Conservation (phyloP, 768 basidiomycete species). For the Lentinula sp. region DNA sequence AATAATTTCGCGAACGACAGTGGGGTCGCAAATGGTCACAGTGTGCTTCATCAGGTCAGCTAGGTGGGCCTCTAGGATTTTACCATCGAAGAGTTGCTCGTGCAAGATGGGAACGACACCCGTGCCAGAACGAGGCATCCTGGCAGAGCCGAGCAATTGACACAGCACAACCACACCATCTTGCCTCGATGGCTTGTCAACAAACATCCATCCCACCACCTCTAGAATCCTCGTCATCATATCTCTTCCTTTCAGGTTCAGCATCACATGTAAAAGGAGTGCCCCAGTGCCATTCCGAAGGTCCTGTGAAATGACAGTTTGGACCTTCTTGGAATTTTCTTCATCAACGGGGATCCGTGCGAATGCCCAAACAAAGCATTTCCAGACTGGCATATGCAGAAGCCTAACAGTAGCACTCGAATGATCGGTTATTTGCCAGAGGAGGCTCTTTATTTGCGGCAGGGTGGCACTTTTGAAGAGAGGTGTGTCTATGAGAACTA, state of each 20-base stretch:
- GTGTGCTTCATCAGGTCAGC: conserved; percentile 17
- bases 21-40: conserved; percentile 15
- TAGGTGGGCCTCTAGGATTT: conserved; percentile 22
- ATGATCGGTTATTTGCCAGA: conserved; percentile 26
- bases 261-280: conserved; percentile 26
- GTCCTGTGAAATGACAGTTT: conserved; percentile 38
- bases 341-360: conserved; percentile 26
- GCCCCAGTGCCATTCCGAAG: conserved; percentile 36
- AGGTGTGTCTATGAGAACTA: conserved; percentile 37
- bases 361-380: conserved; percentile 52
- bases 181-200: background rate
- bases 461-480: conserved; percentile 34
- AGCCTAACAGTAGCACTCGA: conserved; percentile 26
- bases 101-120: conserved; percentile 13
- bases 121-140: background rate
- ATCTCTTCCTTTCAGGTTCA: background rate
- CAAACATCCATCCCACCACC: conserved; percentile 8
- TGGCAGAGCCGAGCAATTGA: background rate
- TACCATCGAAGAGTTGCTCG: conserved; percentile 38
- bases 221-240: background rate
- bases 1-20: conserved; percentile 22
- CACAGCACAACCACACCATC: background rate
- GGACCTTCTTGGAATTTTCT: conserved; percentile 18
- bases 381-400: conserved; percentile 44
- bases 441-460: conserved; percentile 28